These are phyloP conservation scores for Phoma sp. DNA, from an alignment of 2,329 filamentous ascomycete genomes.

Conservation along the genomic window DNA sequence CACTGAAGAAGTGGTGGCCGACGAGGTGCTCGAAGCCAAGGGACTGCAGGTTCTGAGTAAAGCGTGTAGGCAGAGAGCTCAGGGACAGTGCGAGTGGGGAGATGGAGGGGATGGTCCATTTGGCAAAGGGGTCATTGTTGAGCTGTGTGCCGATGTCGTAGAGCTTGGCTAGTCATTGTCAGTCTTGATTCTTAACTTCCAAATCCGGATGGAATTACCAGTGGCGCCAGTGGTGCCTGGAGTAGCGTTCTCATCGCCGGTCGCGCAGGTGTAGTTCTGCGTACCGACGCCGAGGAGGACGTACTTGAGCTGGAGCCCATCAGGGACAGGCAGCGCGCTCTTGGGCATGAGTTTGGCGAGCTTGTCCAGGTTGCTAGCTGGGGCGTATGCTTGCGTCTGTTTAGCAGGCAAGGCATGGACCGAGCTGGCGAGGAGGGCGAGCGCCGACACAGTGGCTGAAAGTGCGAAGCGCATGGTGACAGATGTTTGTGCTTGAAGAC, in stretches of 20 bases:
- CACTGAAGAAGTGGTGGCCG: slow-evolving; percentile 72
- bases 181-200: neutral
- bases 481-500: neutral
- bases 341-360: slow-evolving; percentile 37
- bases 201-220: slow-evolving; percentile 24
- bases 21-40: slow-evolving; percentile 52
- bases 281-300: slow-evolving; percentile 58
- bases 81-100: slow-evolving; percentile 44
- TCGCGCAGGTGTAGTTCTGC: slow-evolving; percentile 60
- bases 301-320: slow-evolving; percentile 50
- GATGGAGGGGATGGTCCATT: slow-evolving; percentile 43
- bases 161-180: slow-evolving; percentile 37
- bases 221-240: slow-evolving; percentile 43
- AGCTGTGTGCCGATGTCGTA: slow-evolving; percentile 46
- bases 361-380: slow-evolving; percentile 30
- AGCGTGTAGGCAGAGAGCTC: slow-evolving; percentile 21
- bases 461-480: slow-evolving; percentile 41
- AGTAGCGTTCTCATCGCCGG: slow-evolving; percentile 28
- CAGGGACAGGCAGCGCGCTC: slow-evolving; percentile 38
- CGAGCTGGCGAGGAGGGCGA: slow-evolving; percentile 27
- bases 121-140: slow-evolving; percentile 35
- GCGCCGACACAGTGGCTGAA: slow-evolving; percentile 28
- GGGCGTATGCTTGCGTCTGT: slow-evolving; percentile 17
- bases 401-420: slow-evolving; percentile 24
- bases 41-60: slow-evolving; percentile 35